Evolutionary conservation across 148 eudicot species (phyloP), one percentile per base, ranked within the genome.

Genomic region (Oxyria digyna): DNA sequence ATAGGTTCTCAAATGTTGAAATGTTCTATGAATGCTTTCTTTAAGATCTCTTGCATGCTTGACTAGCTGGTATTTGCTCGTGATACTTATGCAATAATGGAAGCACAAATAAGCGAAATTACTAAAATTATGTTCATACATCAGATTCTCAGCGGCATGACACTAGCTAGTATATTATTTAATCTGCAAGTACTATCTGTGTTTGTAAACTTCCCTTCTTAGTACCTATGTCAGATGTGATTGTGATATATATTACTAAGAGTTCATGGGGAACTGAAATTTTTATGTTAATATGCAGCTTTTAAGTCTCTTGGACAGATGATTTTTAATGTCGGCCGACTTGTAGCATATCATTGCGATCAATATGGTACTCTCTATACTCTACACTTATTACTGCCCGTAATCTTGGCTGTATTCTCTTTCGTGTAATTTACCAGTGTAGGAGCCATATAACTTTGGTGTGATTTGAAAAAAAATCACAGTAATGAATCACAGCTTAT

Each of bases 261-360:
- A 55, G n/a, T 55, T 26, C 33, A 10, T 3, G n/a, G 12, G 63
- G 27, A 57, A 12, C 65, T 29, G 65, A 59, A 37, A 5, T 59
- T 9, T 26, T 29, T 27, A 57, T 57, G 37, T 57, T 14, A 27
- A 27, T 57, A 52, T 69, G 77, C 78, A 93, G 98, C 91, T 43
- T 93, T 93, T 49, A 93, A 93, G 81, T 85, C 91, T 71, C 85
- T 93, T 76, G 98, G 98, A 75, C 82, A 78, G 85, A 78, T 93
- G 81, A 87, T 93, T 77, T 82, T 87, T 52, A 90, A 93, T 78
- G 89, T 93, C 38, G 96, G 98, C 32, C 76, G 85, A 74, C 73
- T 93, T 82, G 81, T 93, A 48, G 98, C 98, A 63, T 81, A 81
- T 82, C 96, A 93, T 62, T 89, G 98, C 62, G 98, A 93, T 82